Base-by-base conservation (phyloP, 2,329 filamentous ascomycete genomes). In the Colletotrichum sp. region DNA sequence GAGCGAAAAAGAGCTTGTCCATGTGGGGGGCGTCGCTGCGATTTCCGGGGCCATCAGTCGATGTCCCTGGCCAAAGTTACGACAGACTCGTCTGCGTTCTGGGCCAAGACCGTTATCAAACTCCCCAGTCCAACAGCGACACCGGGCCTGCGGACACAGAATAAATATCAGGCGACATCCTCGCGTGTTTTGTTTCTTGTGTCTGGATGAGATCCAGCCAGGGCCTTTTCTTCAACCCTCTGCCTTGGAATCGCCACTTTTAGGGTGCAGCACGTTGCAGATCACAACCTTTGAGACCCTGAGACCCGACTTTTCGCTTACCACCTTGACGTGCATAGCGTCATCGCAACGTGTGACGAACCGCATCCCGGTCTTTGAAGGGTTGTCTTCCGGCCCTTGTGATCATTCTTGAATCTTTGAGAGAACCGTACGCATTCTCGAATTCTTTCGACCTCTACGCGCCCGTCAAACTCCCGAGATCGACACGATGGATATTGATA, bases 161-260 rank as follows among this genome's bases (percentile, higher is more conserved):
- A 76, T 76, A 76, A 75, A 76, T 76, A 76, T 57, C 71, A 28
- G 49, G 16, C 74, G 28, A 68, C 21, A 16, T 59, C 65, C 63
- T 73, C 72, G 52, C 18, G 18, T n/a, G 16, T 32, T 44, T 39
- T 10, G 15, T n/a, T 4, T 30, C 9, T 13, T 3, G 3, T 21
- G 8, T 32, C 26, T 1, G 13, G 28, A 13, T 26, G 49, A 60
- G 71, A 32, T 63, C 26, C 69, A 68, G 44, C 68, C 57, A 8
- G 55, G 67, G 26, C 26, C 15, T 21, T 26, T 59, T 59, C 44
- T 24, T 68, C 57, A 59, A 52, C 26, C 39, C 8, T 28, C 64
- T 36, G 16, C 70, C 73, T 76, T 73, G 70, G 70, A 32, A 73
- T 74, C 24, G 59, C 74, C 64, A 76, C 73, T 73, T 65, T 49